Conservation (phyloP, 257 asterid species). For the Eustoma russellianum region DNA sequence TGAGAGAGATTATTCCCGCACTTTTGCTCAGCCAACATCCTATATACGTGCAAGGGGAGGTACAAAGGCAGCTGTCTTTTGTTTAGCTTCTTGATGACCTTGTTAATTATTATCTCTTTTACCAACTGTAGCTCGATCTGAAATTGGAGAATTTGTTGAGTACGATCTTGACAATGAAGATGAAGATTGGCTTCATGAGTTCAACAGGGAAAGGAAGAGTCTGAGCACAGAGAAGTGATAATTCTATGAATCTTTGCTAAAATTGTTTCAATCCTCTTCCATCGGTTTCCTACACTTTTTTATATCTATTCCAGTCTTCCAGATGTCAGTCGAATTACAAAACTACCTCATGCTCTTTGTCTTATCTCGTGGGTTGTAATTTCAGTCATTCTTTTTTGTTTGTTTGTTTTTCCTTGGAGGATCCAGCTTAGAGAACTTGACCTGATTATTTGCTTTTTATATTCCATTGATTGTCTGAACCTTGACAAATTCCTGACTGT, state of each 20-base stretch:
- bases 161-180: conserved; percentile 99
- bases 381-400: too few species aligned
- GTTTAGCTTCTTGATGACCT: not conserved
- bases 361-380: too few species aligned
- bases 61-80: conserved; percentile 14
- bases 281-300: too few species aligned
- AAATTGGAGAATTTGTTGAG: conserved; percentile 96
- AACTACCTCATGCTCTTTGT: too few species aligned
- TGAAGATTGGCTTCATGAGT: conserved; percentile 90
- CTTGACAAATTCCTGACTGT: too few species aligned
- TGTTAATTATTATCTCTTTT: conserved; percentile 12
- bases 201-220: conserved; percentile 60
- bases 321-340: too few species aligned
- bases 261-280: conserved; percentile 2
- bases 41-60: conserved; percentile 97
- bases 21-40: conserved; percentile 78
- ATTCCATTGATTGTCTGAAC: too few species aligned
- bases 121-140: conserved; percentile 71
- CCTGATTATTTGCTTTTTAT: too few species aligned
- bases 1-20: conserved; percentile 90
- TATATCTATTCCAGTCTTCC: too few species aligned
- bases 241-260: conserved; percentile 4
- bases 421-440: too few species aligned
- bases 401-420: too few species aligned
- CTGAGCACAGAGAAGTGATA: conserved; percentile 70